Evolutionary conservation across 1,284 basidiomycete genomes (phyloP), one percentile per base, ranked within the genome.

Genomic region (Rhodotorula sp.): DNA sequence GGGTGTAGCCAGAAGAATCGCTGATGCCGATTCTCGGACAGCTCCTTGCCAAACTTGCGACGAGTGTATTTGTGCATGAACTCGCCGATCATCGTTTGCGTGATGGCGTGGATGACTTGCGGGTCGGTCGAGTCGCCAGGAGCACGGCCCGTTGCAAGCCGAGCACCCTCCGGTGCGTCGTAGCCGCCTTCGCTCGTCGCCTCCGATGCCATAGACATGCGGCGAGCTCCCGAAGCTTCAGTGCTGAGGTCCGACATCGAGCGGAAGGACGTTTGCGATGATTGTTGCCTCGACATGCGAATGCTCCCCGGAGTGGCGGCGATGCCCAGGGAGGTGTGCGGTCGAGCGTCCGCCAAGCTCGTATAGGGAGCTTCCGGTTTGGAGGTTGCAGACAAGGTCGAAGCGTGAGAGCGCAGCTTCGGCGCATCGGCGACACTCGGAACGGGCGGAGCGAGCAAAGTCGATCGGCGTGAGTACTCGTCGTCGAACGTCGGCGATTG

Each of bases 1-100:
- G 96, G 96, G 82, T 99, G 95, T 22, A 99, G 89, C 95, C 96
- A 99, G 86, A 99, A 97, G 88, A 96, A 99, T 51, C 96, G 86
- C 80, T 88, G 89, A 82, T 99, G 96, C 64, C 95, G 85, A 80
- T 89, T 89, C 80, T 94, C 91, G 42, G 92, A 91, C 79, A 93
- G 86, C 14, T 93, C 93, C 79, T 91, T 93, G 44, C 93, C 93
- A 77, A 99, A 88, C n/a, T 91, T 83, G 71, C 88, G 87, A 66
- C 95, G 87, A 17, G 94, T 97, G 82, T 99, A 98, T 85, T 99
- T 99, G 87, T 91, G 93, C 82, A 99, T 82, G 83, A 94, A 98
- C 84, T 98, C 95, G 73, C 95, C 95, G 76, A 99, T 98, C 95
- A 99, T 99, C 30, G 95, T 97, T 84, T 98, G 94, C 7, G 95